A percentile compares a stretch with the other conserved stretches of the same genome.
Evolutionary conservation across 2,329 filamentous ascomycete genomes (phyloP).

Genomic region (Fusarium compactum): DNA sequence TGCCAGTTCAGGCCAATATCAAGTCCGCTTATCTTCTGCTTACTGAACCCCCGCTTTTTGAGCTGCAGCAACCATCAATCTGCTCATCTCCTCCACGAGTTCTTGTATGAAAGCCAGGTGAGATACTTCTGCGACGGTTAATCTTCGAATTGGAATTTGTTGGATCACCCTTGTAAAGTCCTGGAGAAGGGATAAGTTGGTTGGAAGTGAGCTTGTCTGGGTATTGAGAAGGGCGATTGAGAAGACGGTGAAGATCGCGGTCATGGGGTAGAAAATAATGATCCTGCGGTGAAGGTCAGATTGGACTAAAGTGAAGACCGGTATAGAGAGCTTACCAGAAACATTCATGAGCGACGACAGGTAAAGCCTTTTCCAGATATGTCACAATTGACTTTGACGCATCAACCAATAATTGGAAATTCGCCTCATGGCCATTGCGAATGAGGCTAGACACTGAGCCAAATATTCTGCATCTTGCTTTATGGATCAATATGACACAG

Average conservation of each 20-base stretch:
- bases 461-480: background rate
- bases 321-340: slow-evolving; percentile 1
- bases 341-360: background rate
- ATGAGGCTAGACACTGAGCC: accelerated
- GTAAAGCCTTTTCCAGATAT: slow-evolving; percentile 6
- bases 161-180: background rate
- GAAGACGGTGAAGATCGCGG: background rate
- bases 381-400: slow-evolving; percentile 9
- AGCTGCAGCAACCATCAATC: background rate
- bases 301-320: too few relatives aligned
- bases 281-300: too few relatives aligned
- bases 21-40: too few relatives aligned
- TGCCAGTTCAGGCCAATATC: too few relatives aligned
- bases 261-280: slow-evolving; percentile 17
- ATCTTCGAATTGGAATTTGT: background rate
- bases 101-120: background rate
- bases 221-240: background rate
- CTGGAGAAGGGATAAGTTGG: background rate
- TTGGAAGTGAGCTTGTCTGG: background rate
- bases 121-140: background rate
- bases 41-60: background rate
- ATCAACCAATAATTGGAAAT: background rate
- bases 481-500: slow-evolving; percentile 1
- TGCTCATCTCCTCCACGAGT: background rate
- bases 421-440: background rate